Conservation (phyloP, 306 rosid species). For the Rubus parviflorus region DNA sequence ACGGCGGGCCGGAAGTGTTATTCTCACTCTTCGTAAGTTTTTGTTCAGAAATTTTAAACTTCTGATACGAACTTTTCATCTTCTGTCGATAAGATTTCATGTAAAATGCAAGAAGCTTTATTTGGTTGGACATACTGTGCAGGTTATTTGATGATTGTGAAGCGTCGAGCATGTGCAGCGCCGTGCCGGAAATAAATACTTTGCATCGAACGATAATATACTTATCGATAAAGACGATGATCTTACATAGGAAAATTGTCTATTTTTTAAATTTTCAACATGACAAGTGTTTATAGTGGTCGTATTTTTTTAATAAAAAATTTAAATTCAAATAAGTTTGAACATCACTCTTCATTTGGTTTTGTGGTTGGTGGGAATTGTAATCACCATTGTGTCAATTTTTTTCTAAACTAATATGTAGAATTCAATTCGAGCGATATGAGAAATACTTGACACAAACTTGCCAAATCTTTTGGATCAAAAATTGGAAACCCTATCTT, state of each 20-base stretch:
- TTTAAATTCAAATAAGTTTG: too few species aligned
- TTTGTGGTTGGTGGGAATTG: neutral
- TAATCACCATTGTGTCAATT: neutral
- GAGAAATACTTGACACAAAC: neutral
- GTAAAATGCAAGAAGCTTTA: neutral
- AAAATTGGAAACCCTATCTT: neutral
- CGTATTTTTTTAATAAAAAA: neutral
- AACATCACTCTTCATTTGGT: neutral
- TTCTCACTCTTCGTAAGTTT: neutral
- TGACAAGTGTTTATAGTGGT: neutral
- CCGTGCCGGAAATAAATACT: neutral
- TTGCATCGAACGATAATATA: neutral
- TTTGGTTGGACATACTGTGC: neutral
- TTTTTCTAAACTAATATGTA: neutral
- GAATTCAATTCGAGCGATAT: neutral
- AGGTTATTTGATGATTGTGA: neutral
- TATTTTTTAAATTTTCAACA: rapidly evolving
- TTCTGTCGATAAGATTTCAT: neutral
- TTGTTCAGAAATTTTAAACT: rapidly evolving
- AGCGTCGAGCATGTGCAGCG: neutral
- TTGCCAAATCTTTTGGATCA: neutral
- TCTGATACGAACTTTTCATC: rapidly evolving
- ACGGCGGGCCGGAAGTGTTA: neutral
- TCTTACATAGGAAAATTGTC: neutral
- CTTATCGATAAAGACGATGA: neutral